Conservation (phyloP, 1,284 basidiomycete species). For the Microbotryum silenes-acaulis region DNA sequence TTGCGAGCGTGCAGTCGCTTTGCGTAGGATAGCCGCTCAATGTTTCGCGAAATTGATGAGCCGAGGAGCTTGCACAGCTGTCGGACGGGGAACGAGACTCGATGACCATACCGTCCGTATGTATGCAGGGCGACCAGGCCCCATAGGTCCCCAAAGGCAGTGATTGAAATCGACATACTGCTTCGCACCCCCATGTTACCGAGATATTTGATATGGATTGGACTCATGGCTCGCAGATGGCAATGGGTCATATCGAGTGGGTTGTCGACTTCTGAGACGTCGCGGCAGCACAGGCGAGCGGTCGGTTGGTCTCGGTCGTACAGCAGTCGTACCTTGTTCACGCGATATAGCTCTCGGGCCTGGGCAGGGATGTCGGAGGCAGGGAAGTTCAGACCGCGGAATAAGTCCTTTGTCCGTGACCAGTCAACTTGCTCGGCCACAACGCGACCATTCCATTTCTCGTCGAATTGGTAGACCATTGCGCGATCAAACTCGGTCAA, state of each 20-base stretch:
- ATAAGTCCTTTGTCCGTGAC: conserved; percentile 70
- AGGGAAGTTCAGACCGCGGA: conserved; percentile 49
- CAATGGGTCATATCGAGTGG: conserved; percentile 84
- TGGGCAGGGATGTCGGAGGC: conserved; percentile 52
- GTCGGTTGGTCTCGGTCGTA: conserved; percentile 72
- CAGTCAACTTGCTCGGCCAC: conserved; percentile 78
- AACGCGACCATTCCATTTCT: conserved; percentile 55
- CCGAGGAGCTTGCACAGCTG: conserved; percentile 56
- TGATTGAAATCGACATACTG: conserved; percentile 80
- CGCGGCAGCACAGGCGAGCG: conserved; percentile 65
- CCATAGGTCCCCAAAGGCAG: conserved; percentile 76
- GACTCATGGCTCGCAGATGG: conserved; percentile 79
- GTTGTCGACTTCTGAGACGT: conserved; percentile 57
- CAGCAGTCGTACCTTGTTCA: conserved; percentile 70
- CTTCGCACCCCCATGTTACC: conserved; percentile 73
- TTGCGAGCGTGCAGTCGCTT: conserved; percentile 69
- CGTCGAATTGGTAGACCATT: conserved; percentile 64
- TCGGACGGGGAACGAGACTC: conserved; percentile 37
- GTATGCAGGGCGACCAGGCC: conserved; percentile 77
- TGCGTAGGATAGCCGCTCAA: conserved; percentile 73
- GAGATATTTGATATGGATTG: conserved; percentile 72
- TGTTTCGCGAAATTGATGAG: conserved; percentile 73
- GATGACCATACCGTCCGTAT: conserved; percentile 51
- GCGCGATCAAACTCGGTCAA: conserved; percentile 76
- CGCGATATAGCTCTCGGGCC: conserved; percentile 51